These are phyloP conservation scores for Yarrowia sp. DNA, from an alignment of 805 yeast genomes.

Conservation along the genomic window DNA sequence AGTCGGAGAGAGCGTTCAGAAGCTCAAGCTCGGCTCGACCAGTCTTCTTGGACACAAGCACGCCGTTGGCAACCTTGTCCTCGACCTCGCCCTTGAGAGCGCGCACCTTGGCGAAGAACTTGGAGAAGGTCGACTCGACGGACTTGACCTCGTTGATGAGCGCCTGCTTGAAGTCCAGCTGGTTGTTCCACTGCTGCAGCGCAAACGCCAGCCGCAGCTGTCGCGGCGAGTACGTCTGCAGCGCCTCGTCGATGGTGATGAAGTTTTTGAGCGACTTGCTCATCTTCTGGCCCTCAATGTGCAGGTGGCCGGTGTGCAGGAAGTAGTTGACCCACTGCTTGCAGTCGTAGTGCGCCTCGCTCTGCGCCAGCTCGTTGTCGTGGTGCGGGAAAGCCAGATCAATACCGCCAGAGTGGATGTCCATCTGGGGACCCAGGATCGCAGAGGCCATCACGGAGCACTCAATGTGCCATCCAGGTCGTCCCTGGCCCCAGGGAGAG, in stretches of 20 bases:
- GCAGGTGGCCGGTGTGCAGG: conserved; percentile 95
- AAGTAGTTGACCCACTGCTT: conserved; percentile 97
- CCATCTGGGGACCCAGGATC: conserved; percentile 76
- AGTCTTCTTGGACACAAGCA: conserved; percentile 60
- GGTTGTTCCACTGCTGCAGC: conserved; percentile 86
- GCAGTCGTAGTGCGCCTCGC: conserved; percentile 87
- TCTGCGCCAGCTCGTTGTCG: conserved; percentile 96
- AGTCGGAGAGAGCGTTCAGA: conserved; percentile 46
- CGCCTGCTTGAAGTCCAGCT: conserved; percentile 85
- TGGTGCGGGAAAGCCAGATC: conserved; percentile 99
- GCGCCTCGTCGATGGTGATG: conserved; percentile 89
- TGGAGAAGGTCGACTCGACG: conserved; percentile 68
- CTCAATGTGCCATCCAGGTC: conserved; percentile 99
- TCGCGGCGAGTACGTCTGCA: conserved; percentile 64
- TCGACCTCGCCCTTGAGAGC: conserved; percentile 71
- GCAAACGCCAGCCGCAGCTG: conserved; percentile 91
- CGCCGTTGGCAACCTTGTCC: conserved; percentile 49
- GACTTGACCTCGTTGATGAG: conserved; percentile 69
- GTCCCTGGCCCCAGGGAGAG: conserved; percentile 94
- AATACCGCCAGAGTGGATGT: conserved; percentile 95
- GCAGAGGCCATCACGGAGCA: conserved; percentile 98
- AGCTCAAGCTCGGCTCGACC: conserved; percentile 55
- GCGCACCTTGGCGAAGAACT: conserved; percentile 82
- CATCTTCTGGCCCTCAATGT: conserved; percentile 98
- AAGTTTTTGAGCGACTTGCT: conserved; percentile 92